Conservation (phyloP, 768 basidiomycete species). For the Russula sp. region DNA sequence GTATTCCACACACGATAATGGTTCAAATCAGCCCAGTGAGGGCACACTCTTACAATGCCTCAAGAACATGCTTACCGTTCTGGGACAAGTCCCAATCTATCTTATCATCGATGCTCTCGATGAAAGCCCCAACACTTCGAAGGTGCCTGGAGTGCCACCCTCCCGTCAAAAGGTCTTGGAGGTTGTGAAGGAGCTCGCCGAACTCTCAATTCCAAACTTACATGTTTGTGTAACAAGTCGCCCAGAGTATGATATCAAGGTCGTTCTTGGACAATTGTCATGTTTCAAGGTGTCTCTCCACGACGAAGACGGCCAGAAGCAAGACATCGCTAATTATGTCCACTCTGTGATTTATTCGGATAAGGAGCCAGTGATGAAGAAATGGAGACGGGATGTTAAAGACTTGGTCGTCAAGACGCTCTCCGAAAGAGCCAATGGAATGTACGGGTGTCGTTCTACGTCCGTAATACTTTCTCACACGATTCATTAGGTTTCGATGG, state of each 20-base stretch:
- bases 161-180: background rate
- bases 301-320: background rate
- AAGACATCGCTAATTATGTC: background rate
- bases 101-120: too few relatives aligned
- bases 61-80: too few relatives aligned
- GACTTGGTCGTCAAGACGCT: background rate
- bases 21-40: background rate
- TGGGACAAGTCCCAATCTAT: too few relatives aligned
- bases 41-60: too few relatives aligned
- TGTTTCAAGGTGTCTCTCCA: background rate
- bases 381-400: background rate
- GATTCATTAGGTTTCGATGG: background rate
- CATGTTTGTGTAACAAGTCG: background rate
- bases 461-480: background rate
- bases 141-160: too few relatives aligned
- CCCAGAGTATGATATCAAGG: background rate
- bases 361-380: slow-evolving; percentile 28
- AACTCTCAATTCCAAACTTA: background rate
- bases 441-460: background rate
- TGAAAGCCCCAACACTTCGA: too few relatives aligned
- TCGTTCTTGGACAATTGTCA: background rate
- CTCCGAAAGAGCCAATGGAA: background rate
- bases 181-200: background rate
- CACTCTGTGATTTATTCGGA: background rate
- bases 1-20: background rate